These are phyloP conservation scores for Cryptococcus jaspeensis DNA, from an alignment of 1,284 basidiomycete species.

Conservation along the genomic window DNA sequence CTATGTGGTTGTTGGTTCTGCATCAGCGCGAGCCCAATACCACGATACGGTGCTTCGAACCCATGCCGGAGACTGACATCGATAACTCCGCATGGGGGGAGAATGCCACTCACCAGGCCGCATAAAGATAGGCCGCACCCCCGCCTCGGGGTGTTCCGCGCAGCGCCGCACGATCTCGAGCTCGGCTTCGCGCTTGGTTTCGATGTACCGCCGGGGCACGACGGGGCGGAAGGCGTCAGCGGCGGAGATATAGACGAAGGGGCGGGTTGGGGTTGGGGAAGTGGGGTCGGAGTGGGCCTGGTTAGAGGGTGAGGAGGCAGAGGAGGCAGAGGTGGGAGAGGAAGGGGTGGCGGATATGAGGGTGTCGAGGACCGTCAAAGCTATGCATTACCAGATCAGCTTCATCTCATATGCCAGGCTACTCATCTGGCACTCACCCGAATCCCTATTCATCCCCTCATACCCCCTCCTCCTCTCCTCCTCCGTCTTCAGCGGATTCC, in stretches of 20 bases:
- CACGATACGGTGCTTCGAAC: too few relatives aligned
- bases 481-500: constrained; percentile 65
- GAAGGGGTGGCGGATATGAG: constrained; percentile 54
- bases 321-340: constrained; percentile 18
- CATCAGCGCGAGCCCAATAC: too few relatives aligned
- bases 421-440: constrained; percentile 61
- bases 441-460: constrained; percentile 80
- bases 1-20: constrained; percentile 52
- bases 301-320: constrained; percentile 4
- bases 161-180: constrained; percentile 55
- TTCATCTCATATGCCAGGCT: background rate
- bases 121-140: constrained; percentile 68
- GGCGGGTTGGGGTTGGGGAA: constrained; percentile 25
- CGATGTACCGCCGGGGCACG: constrained; percentile 79
- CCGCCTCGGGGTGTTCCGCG: constrained; percentile 12
- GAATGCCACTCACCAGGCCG: constrained; percentile 69
- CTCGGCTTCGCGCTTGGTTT: constrained; percentile 88
- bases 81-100: too few relatives aligned
- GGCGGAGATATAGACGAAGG: constrained; percentile 92
- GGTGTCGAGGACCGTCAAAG: constrained; percentile 70
- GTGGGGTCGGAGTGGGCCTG: constrained; percentile 16
- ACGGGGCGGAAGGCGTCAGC: constrained; percentile 88
- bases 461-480: constrained; percentile 57
- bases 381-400: constrained; percentile 50
- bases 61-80: too few relatives aligned